A percentile compares a stretch with the other conserved stretches of the same genome.
Evolutionary conservation across 225 moss, liverwort and hornwort species (phyloP).

Genomic region (Polytrichum formosum): DNA sequence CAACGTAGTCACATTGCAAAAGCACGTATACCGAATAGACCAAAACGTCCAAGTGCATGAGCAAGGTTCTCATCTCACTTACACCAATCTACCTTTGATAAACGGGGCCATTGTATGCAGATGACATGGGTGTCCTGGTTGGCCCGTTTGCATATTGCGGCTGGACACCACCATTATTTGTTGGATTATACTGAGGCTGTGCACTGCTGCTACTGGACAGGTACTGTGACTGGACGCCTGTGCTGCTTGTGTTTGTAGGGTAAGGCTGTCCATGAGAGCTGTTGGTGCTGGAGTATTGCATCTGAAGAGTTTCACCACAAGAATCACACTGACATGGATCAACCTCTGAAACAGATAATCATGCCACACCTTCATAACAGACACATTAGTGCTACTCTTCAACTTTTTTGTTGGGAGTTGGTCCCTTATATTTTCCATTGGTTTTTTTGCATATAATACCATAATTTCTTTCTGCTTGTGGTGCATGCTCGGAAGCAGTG

Average conservation of each 20-base stretch:
- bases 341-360: no score
- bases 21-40: constrained; percentile 40
- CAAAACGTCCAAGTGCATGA: constrained; percentile 34
- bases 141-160: constrained; percentile 62
- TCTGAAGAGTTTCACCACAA: constrained; percentile 15
- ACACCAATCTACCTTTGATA: constrained; percentile 66
- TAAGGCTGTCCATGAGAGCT: constrained; percentile 42
- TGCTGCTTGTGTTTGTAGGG: constrained; percentile 28
- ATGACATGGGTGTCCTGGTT: constrained; percentile 40
- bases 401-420: no score
- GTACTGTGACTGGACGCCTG: constrained; percentile 41
- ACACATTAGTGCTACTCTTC: no score
- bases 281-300: constrained; percentile 41
- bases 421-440: no score
- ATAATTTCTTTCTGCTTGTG: no score
- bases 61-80: constrained; percentile 57
- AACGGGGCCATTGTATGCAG: constrained; percentile 54
- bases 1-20: constrained; percentile 26
- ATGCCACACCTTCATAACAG: no score
- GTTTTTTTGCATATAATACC: no score
- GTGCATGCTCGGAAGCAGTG: no score
- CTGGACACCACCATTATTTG: constrained; percentile 45
- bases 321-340: background rate
- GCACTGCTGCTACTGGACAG: constrained; percentile 39
- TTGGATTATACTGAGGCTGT: constrained; percentile 38